Conservation (phyloP, 2,329 filamentous ascomycete genomes). For the Gaeumannomyces sp. region DNA sequence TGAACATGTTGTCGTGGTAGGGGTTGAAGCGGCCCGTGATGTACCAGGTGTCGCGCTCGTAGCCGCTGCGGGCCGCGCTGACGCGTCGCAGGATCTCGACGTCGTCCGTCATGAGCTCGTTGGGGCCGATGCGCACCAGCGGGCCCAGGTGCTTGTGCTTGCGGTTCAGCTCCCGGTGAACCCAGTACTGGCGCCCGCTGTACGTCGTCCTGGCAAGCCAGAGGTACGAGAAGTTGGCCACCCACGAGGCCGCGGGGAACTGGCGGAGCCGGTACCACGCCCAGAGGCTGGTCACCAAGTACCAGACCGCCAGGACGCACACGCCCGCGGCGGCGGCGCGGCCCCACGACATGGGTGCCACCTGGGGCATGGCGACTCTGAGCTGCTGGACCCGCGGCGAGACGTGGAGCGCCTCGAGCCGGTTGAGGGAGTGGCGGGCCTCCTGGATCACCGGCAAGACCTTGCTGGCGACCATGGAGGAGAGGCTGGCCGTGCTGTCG, state of each 20-base stretch:
- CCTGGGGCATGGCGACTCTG: no score
- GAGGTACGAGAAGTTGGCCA: constrained; percentile 27
- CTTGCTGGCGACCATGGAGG: no score
- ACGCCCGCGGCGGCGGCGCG: no score
- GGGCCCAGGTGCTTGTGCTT: constrained; percentile 18
- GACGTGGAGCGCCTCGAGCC: no score
- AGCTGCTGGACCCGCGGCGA: no score
- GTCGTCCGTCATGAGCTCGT: constrained; percentile 29
- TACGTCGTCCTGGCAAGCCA: constrained; percentile 22
- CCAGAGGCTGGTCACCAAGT: constrained; percentile 15
- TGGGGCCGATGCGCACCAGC: constrained; percentile 30
- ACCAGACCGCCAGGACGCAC: background rate
- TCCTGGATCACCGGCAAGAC: no score
- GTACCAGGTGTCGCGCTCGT: constrained; percentile 32
- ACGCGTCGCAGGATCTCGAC: constrained; percentile 24
- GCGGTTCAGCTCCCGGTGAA: constrained; percentile 17
- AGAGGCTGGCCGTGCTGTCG: no score
- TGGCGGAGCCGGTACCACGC: constrained; percentile 17
- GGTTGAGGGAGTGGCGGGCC: no score
- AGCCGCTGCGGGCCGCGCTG: constrained; percentile 22
- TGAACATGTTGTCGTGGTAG: constrained; percentile 42
- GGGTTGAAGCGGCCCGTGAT: constrained; percentile 40
- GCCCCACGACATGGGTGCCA: no score
- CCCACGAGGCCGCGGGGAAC: constrained; percentile 20
- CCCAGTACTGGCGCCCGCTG: constrained; percentile 19